Evolutionary conservation across 345 rosid genomes (phyloP).

Genomic region (Aurinia saxatilis): DNA sequence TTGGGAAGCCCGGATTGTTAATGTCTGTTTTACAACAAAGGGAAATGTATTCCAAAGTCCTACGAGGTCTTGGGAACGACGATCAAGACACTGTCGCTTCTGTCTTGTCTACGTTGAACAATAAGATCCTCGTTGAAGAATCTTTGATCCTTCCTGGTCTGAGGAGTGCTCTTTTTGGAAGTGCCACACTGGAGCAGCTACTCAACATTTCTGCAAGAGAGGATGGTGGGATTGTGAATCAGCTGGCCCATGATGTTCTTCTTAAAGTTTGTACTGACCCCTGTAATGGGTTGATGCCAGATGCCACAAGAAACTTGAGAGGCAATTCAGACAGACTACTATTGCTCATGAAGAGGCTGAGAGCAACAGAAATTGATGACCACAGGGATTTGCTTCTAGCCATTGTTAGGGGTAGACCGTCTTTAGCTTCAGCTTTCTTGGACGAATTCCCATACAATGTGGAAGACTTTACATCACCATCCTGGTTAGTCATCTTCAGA

Average conservation of each 20-base stretch:
- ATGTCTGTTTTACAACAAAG: conserved; percentile 71
- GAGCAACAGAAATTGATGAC: conserved; percentile 52
- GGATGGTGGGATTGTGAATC: conserved; percentile 41
- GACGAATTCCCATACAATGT: conserved; percentile 83
- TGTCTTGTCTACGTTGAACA: conserved; percentile 59
- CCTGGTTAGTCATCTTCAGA: conserved; percentile 57
- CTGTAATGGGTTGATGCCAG: conserved; percentile 82
- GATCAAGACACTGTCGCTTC: conserved; percentile 54
- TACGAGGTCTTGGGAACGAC: conserved; percentile 62
- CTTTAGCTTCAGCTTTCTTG: conserved; percentile 67
- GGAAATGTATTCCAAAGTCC: conserved; percentile 75
- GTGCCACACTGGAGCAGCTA: conserved; percentile 65
- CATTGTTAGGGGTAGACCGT: conserved; percentile 57
- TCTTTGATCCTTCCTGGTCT: conserved; percentile 73
- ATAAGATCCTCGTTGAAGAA: conserved; percentile 56
- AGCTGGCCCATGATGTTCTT: conserved; percentile 66
- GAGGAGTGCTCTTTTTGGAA: conserved; percentile 90
- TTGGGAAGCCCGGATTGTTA: conserved; percentile 71
- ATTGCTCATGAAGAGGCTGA: conserved; percentile 78
- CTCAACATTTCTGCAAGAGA: conserved; percentile 59
- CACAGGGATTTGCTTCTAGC: conserved; percentile 84
- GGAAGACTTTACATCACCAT: conserved; percentile 68
- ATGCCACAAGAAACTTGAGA: conserved; percentile 49
- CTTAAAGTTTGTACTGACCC: conserved; percentile 76
- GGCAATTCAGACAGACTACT: conserved; percentile 69